Conservation (phyloP, 1,284 basidiomycete species). For the Pisolithus thermaeus region DNA sequence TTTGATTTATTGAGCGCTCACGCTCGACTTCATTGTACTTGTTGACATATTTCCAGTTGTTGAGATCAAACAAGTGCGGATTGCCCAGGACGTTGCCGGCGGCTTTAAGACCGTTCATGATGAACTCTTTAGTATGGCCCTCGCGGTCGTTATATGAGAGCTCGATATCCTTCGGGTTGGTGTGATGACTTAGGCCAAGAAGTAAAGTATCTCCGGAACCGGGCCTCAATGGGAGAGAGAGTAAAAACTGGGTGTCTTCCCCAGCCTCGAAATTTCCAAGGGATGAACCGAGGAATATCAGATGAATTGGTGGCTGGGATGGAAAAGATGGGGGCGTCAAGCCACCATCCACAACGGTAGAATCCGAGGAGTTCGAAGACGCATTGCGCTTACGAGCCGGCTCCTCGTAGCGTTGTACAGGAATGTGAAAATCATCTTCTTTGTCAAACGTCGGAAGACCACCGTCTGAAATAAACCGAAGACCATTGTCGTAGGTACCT, state of each 20-base stretch:
- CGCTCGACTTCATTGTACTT: slow-evolving; percentile 68
- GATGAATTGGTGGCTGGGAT: slow-evolving; percentile 55
- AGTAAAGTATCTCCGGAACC: slow-evolving; percentile 67
- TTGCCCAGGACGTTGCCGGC: slow-evolving; percentile 61
- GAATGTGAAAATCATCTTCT: neutral
- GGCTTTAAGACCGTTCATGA: slow-evolving; percentile 81
- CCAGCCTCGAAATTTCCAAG: slow-evolving; percentile 88
- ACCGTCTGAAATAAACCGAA: slow-evolving; percentile 59
- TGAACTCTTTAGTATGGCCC: slow-evolving; percentile 79
- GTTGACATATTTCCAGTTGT: slow-evolving; percentile 82
- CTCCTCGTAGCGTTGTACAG: slow-evolving; percentile 3
- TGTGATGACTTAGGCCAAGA: slow-evolving; percentile 84
- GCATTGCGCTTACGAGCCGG: slow-evolving; percentile 15
- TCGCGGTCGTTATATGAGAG: slow-evolving; percentile 79
- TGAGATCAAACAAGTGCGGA: slow-evolving; percentile 53
- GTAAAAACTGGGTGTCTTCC: slow-evolving; percentile 73
- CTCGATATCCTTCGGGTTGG: slow-evolving; percentile 62
- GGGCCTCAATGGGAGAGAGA: slow-evolving; percentile 71
- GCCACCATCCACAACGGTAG: slow-evolving; percentile 7
- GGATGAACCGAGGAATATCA: slow-evolving; percentile 93
- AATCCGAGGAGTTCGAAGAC: slow-evolving; percentile 32
- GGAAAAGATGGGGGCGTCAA: slow-evolving; percentile 36
- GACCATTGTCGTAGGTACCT: slow-evolving; percentile 84
- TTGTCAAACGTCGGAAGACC: slow-evolving; percentile 33
- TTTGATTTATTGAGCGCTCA: slow-evolving; percentile 35